A percentile compares a stretch with the other conserved stretches of the same genome.
Conservation (phyloP, 495 filamentous ascomycete species). For the Daldinia grandis region DNA sequence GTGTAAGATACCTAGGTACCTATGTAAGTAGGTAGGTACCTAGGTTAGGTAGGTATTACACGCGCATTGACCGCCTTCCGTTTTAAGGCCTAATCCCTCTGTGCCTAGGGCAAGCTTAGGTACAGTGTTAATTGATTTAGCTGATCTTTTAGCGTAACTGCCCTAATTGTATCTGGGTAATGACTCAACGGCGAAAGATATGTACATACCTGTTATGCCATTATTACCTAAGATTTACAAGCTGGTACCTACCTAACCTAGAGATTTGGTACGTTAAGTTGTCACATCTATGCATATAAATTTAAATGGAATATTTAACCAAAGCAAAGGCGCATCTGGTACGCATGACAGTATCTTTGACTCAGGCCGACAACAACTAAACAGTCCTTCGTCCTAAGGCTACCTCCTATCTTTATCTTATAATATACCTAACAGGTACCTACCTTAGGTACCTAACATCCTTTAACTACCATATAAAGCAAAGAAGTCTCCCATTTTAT, state of each 20-base stretch:
- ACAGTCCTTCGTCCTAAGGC: neutral
- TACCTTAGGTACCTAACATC: neutral
- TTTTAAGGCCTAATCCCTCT: neutral
- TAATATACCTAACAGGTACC: too few relatives aligned
- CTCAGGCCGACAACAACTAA: neutral
- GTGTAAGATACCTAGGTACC: neutral
- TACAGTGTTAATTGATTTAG: neutral
- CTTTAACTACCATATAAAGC: neutral
- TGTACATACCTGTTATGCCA: conserved; percentile 1
- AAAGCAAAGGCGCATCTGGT: too few relatives aligned
- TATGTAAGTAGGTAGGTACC: too few relatives aligned
- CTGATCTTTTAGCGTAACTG: neutral
- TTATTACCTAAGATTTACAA: neutral
- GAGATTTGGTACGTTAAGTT: neutral
- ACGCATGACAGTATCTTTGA: too few relatives aligned
- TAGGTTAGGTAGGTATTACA: too few relatives aligned
- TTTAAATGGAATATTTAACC: too few relatives aligned
- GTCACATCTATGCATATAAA: too few relatives aligned
- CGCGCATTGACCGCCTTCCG: conserved; percentile 12
- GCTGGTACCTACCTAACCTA: too few relatives aligned
- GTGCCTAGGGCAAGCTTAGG: neutral
- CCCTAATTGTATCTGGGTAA: neutral
- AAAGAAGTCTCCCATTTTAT: neutral
- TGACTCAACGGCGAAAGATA: neutral
- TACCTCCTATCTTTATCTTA: neutral